Evolutionary conservation across 1,284 basidiomycete genomes (phyloP), one percentile per base, ranked within the genome.

Genomic region (Malassezia globosa): DNA sequence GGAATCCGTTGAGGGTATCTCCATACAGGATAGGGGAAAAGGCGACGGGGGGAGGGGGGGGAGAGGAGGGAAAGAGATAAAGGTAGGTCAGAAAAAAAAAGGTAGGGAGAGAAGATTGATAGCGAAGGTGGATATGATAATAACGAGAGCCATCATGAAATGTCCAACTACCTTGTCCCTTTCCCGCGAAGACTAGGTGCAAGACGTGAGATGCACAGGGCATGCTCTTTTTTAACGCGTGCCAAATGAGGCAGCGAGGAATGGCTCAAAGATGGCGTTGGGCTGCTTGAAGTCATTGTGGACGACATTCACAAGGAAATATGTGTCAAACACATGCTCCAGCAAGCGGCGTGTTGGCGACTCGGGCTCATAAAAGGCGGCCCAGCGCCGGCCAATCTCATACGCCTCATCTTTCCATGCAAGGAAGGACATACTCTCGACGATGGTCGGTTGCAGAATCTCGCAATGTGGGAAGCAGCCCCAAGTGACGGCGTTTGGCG

Each of bases 401-500:
- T 65, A 70, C 11, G 68, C 68, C 56, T 70, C 68, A 34, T 70
- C 68, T 61, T 70, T 69, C 68, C 67, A 70, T 13, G 67, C 67
- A 29, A 70, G 49, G 61, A 70, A 70, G 29, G 64, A 67, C 53
- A 70, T 70, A 18, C 59, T 59, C 60, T 99, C 94, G 26, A 99
- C 94, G 58, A 97, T 92, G 18, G 94, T 99, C 23, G 92, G 90
- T 72, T 97, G 94, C 41, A 95, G 78, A 64, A 97, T 88, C 76
- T 97, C 94, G 73, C 87, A 16, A 52, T 69, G 66, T 7, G 94
- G 92, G 79, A 96, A 99, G 5, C 94, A 88, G 59, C 92, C 94
- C 94, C 92, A 99, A 0, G 94, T 99, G 38, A 99, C 94, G 6
- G 94, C 94, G 65, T 96, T 97, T 31, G 92, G 89, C 7, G 88